Conservation (phyloP, 495 filamentous ascomycete genomes). For the Penicillium soppii region DNA sequence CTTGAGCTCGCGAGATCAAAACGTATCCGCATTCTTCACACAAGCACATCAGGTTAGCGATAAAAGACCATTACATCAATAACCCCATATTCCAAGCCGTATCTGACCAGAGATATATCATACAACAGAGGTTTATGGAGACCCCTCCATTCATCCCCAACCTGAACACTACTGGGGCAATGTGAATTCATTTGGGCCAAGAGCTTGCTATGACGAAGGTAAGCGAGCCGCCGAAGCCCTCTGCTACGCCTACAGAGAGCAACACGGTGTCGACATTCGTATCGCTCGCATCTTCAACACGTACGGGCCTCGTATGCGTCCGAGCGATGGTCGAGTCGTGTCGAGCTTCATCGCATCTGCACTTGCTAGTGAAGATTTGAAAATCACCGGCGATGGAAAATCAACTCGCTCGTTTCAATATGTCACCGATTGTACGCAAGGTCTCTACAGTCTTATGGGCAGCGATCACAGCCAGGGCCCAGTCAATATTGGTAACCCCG, state of each 20-base stretch:
- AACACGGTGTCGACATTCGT: constrained; percentile 8
- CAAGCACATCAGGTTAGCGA: constrained; percentile 17
- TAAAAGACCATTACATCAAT: neutral
- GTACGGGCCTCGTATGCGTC: constrained; percentile 16
- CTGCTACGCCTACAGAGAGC: constrained; percentile 16
- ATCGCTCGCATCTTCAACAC: constrained; percentile 25
- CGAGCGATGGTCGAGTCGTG: constrained; percentile 17
- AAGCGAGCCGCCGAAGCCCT: constrained; percentile 20
- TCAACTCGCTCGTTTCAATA: constrained; percentile 22
- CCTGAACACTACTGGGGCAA: constrained; percentile 22
- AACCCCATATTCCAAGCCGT: neutral
- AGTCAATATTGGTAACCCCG: constrained; percentile 24
- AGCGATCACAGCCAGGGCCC: constrained; percentile 8
- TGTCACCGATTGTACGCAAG: constrained; percentile 18
- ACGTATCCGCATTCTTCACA: constrained; percentile 11
- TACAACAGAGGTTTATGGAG: constrained; percentile 17
- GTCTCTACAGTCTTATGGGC: constrained; percentile 18
- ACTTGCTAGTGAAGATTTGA: constrained; percentile 1
- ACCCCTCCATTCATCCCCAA: constrained; percentile 19
- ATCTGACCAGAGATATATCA: neutral
- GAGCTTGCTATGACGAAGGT: constrained; percentile 23
- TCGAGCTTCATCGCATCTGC: constrained; percentile 18
- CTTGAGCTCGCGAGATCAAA: constrained; percentile 7
- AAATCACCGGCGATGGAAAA: constrained; percentile 17
- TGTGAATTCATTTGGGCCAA: constrained; percentile 19